Evolutionary conservation across 1,139 yeast genomes (phyloP).

Genomic region (Blastobotrys apis): DNA sequence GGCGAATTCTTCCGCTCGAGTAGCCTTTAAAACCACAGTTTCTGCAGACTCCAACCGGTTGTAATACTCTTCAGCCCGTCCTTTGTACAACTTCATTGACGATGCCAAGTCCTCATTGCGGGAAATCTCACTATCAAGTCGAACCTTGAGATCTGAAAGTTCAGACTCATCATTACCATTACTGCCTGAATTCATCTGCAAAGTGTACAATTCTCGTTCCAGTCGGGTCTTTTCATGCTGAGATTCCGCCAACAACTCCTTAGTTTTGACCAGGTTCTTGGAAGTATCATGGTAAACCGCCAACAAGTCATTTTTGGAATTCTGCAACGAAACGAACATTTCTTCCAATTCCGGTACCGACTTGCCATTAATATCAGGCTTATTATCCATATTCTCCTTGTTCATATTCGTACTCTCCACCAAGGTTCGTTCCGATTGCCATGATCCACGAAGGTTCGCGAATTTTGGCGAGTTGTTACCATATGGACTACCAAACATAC

Average conservation of each 20-base stretch:
- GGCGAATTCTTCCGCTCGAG: slow-evolving; percentile 57
- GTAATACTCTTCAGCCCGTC: slow-evolving; percentile 71
- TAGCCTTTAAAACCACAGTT: slow-evolving; percentile 58
- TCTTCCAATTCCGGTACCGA: slow-evolving; percentile 26
- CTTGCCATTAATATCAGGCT: slow-evolving; percentile 23
- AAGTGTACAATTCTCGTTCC: slow-evolving; percentile 45
- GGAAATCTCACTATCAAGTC: slow-evolving; percentile 49
- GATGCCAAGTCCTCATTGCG: slow-evolving; percentile 51
- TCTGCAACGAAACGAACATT: slow-evolving; percentile 23
- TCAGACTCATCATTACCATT: slow-evolving; percentile 15
- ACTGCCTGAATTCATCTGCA: slow-evolving; percentile 21
- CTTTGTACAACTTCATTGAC: slow-evolving; percentile 58
- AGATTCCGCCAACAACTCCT: slow-evolving; percentile 44
- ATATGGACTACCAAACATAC: neutral
- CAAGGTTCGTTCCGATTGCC: neutral
- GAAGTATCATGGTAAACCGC: slow-evolving; percentile 55
- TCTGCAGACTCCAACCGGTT: slow-evolving; percentile 77
- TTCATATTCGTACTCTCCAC: neutral
- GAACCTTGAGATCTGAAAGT: slow-evolving; percentile 38
- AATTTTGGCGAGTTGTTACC: neutral
- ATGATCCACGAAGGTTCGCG: slow-evolving; percentile 1
- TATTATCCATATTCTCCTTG: slow-evolving; percentile 19
- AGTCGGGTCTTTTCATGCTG: slow-evolving; percentile 51
- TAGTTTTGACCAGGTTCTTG: slow-evolving; percentile 45
- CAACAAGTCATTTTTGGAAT: slow-evolving; percentile 44